Percentiles rank a stretch among this genome's conserved stretches.
Conservation (phyloP, 2,329 filamentous ascomycete genomes). For the Tympanopsis confertula region DNA sequence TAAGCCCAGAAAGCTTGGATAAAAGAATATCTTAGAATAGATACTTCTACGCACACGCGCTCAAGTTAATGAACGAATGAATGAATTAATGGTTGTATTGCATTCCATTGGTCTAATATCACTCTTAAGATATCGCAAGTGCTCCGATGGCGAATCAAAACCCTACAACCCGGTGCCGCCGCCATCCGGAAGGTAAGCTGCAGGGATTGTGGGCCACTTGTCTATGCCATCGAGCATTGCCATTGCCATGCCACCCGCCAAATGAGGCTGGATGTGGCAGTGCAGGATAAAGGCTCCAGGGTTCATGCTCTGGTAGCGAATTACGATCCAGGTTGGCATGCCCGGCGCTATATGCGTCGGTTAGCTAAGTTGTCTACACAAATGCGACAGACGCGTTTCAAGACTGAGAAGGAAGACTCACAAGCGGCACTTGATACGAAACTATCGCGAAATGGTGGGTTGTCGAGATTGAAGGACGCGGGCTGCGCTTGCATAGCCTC, state of each 20-base stretch:
- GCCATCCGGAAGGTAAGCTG: no score
- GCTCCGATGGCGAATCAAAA: no score
- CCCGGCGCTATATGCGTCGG: slow-evolving; percentile 6
- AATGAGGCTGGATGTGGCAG: slow-evolving; percentile 22
- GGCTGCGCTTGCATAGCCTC: slow-evolving; percentile 21
- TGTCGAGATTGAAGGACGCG: slow-evolving; percentile 26
- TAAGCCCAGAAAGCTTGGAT: no score
- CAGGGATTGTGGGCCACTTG: no score
- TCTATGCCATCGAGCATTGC: slow-evolving; percentile 23
- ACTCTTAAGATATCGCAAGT: no score
- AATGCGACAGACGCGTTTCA: slow-evolving; percentile 3
- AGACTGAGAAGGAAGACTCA: slow-evolving; percentile 8
- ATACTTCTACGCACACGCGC: no score
- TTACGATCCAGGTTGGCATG: slow-evolving; percentile 16
- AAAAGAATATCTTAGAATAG: no score
- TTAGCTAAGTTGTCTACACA: slow-evolving; percentile 2
- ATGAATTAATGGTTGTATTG: no score
- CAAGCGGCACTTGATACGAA: slow-evolving; percentile 15
- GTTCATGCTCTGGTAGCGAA: slow-evolving; percentile 21
- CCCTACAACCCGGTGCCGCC: no score
- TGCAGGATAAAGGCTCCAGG: slow-evolving; percentile 22
- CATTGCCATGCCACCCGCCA: slow-evolving; percentile 21
- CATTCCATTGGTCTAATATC: no score
- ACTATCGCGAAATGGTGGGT: slow-evolving; percentile 26
- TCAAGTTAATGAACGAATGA: no score